A percentile compares a stretch with the other conserved stretches of the same genome.
Evolutionary conservation across 225 moss, liverwort and hornwort species (phyloP).

Genomic region (Ulota crispa): DNA sequence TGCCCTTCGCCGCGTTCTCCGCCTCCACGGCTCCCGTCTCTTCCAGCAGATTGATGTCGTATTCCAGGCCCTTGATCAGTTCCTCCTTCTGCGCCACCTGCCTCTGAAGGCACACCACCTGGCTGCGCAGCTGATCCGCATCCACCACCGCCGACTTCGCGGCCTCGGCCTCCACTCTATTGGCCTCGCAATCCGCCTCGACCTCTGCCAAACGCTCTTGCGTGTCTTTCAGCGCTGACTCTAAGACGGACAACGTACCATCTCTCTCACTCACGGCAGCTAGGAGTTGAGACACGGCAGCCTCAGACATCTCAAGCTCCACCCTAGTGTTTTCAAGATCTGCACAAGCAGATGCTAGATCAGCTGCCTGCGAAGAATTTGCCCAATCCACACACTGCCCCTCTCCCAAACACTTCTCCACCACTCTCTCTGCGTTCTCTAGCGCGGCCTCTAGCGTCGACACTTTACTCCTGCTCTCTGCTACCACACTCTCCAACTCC

Average conservation of each 20-base stretch:
- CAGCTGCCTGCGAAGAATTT: slow-evolving; percentile 42
- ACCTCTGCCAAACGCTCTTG: slow-evolving; percentile 30
- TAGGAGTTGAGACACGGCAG: slow-evolving; percentile 56
- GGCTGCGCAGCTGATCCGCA: slow-evolving; percentile 41
- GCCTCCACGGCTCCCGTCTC: slow-evolving; percentile 46
- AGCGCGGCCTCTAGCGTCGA: slow-evolving; percentile 36
- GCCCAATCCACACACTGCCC: slow-evolving; percentile 23
- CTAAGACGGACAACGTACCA: slow-evolving; percentile 34
- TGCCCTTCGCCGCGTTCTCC: slow-evolving; percentile 39
- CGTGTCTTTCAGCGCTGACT: slow-evolving; percentile 31
- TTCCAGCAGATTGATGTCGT: slow-evolving; percentile 56
- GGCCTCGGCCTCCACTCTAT: slow-evolving; percentile 16
- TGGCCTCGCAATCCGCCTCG: slow-evolving; percentile 29
- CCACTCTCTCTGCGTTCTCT: slow-evolving; percentile 30
- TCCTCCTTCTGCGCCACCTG: slow-evolving; percentile 57
- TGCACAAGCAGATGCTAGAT: slow-evolving; percentile 41
- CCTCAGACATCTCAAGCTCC: slow-evolving; percentile 66
- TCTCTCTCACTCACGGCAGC: slow-evolving; percentile 54
- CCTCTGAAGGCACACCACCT: slow-evolving; percentile 40
- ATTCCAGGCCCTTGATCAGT: slow-evolving; percentile 57
- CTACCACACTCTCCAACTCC: slow-evolving; percentile 36
- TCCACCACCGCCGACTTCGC: slow-evolving; percentile 21
- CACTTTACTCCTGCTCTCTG: slow-evolving; percentile 27
- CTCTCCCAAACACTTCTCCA: slow-evolving; percentile 24
- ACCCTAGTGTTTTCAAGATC: slow-evolving; percentile 42